Evolutionary conservation across 441 rosid genomes (phyloP).

Genomic region (Melastoma candidum): DNA sequence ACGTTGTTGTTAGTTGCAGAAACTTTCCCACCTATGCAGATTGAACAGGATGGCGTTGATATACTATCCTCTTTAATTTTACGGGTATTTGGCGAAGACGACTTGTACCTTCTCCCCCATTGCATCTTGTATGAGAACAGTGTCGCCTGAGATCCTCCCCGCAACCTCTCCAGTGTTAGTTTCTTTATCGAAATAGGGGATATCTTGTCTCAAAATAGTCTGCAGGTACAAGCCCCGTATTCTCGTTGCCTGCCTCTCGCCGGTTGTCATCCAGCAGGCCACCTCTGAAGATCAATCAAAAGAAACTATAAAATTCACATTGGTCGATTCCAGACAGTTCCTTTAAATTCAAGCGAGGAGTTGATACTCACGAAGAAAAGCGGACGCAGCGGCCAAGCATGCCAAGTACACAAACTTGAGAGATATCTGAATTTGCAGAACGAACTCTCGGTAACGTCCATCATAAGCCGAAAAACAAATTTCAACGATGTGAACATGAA

Average conservation of each 20-base stretch:
- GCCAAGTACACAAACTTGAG: no score
- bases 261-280: conserved; percentile 78
- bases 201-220: conserved; percentile 72
- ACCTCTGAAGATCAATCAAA: conserved; percentile 40
- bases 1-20: conserved; percentile 48
- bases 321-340: background rate
- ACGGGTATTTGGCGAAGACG: no score
- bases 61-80: no score
- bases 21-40: conserved; percentile 58
- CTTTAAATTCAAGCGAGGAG: background rate
- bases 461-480: no score
- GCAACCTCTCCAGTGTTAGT: conserved; percentile 71
- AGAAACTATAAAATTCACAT: background rate
- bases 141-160: conserved; percentile 86
- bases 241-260: conserved; percentile 68
- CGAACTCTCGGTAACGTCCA: no score
- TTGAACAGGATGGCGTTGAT: background rate
- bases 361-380: no score
- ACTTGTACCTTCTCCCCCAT: conserved; percentile 73
- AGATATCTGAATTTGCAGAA: no score
- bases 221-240: conserved; percentile 60
- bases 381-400: no score
- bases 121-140: conserved; percentile 75
- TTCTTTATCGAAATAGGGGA: conserved; percentile 69
- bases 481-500: no score